phyloP scores from a whole-genome alignment of 2,329 filamentous ascomycete genomes.

The Fusarium sp. region DNA sequence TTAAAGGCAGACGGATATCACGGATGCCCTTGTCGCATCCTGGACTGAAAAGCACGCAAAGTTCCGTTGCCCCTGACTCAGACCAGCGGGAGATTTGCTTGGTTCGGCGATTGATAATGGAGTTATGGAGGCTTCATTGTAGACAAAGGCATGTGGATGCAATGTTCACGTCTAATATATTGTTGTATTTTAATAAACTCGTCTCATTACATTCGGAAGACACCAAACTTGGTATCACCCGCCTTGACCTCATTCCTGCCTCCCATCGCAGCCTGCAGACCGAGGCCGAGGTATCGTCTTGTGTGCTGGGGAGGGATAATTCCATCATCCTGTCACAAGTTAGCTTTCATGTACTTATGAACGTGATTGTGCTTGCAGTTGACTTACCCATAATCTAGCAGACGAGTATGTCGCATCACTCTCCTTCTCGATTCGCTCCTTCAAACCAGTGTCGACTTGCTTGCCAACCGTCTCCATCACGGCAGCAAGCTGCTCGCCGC shows the following conservation, averaged over 20 bases:
- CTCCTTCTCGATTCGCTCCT: conserved; percentile 87
- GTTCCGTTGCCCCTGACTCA: neutral
- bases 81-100: neutral
- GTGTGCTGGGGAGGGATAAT: conserved; percentile 84
- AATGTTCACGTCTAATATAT: conserved; percentile 3
- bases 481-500: conserved; percentile 86
- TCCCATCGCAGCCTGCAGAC: conserved; percentile 77
- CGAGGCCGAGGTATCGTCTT: conserved; percentile 76
- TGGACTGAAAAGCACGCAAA: neutral
- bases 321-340: conserved; percentile 74
- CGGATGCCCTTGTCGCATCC: neutral
- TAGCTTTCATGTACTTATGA: neutral
- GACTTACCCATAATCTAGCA: conserved; percentile 84
- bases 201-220: conserved; percentile 79
- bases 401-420: conserved; percentile 90
- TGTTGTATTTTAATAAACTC: conserved; percentile 7
- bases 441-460: conserved; percentile 82
- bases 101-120: neutral
- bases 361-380: neutral
- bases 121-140: neutral
- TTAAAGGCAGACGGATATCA: neutral
- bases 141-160: neutral
- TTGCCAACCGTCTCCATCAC: conserved; percentile 97
- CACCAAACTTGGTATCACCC: conserved; percentile 78
- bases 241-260: conserved; percentile 72